These are phyloP conservation scores for Penicillium capsulatum DNA, from an alignment of 2,329 filamentous ascomycete genomes.

Conservation along the genomic window DNA sequence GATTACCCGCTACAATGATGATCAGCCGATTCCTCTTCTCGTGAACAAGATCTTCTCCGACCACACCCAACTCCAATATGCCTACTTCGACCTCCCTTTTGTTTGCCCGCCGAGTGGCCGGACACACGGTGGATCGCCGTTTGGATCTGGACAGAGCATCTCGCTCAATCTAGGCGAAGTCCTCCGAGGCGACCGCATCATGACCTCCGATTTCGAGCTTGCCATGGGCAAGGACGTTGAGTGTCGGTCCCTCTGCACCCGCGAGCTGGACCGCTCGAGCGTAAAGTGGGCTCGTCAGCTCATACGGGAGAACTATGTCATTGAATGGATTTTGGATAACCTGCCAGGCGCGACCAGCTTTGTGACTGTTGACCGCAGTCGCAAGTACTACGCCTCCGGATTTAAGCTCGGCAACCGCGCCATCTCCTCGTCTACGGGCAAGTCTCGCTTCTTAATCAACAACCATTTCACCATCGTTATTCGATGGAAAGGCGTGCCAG, in stretches of 20 bases:
- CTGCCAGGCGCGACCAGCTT: slow-evolving; percentile 85
- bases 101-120: slow-evolving; percentile 74
- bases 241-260: slow-evolving; percentile 68
- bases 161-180: slow-evolving; percentile 83
- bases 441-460: slow-evolving; percentile 69
- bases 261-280: slow-evolving; percentile 60
- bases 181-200: slow-evolving; percentile 79
- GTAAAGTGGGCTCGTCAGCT: slow-evolving; percentile 66
- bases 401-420: slow-evolving; percentile 84
- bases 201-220: slow-evolving; percentile 77
- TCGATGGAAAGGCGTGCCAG: slow-evolving; percentile 67
- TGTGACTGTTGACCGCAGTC: slow-evolving; percentile 75
- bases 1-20: slow-evolving; percentile 71
- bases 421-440: slow-evolving; percentile 54
- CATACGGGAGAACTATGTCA: slow-evolving; percentile 75
- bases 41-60: slow-evolving; percentile 92
- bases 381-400: slow-evolving; percentile 83
- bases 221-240: slow-evolving; percentile 70
- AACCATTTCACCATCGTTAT: slow-evolving; percentile 86
- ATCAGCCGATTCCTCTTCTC: slow-evolving; percentile 75
- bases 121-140: slow-evolving; percentile 59
- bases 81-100: slow-evolving; percentile 83
- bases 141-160: slow-evolving; percentile 72
- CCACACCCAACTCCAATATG: slow-evolving; percentile 84
- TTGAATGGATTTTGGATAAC: slow-evolving; percentile 92